Evolutionary conservation across 331 rosid genomes (phyloP).

Genomic region (Erythrophleum ivorense): DNA sequence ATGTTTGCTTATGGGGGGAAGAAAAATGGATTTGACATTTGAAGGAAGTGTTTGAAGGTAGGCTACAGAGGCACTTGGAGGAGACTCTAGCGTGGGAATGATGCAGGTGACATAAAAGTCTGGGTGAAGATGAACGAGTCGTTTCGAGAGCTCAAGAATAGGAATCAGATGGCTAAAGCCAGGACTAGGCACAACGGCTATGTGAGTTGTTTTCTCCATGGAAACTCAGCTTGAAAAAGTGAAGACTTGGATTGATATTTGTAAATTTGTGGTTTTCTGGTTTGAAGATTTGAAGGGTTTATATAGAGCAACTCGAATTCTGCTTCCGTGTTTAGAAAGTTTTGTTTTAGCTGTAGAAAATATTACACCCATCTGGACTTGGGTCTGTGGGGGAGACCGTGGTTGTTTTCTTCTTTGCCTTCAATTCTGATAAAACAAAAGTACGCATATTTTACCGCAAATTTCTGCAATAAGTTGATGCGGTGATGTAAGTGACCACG

Average conservation of each 20-base stretch:
- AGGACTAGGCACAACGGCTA: not conserved
- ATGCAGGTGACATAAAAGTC: conserved; percentile 5
- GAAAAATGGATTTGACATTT: not conserved
- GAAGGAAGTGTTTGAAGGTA: conserved; percentile 15
- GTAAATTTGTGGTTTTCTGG: too few relatives aligned
- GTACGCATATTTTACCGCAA: too few relatives aligned
- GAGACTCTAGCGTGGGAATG: not conserved
- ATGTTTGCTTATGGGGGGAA: not conserved
- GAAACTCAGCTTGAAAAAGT: not conserved
- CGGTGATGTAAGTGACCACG: not conserved
- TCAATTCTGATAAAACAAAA: too few relatives aligned
- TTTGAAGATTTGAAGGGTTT: too few relatives aligned
- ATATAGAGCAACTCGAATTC: too few relatives aligned
- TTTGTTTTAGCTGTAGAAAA: too few relatives aligned
- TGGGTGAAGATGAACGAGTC: not conserved
- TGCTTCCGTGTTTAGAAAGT: too few relatives aligned
- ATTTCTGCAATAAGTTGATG: not conserved
- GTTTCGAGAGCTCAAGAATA: not conserved
- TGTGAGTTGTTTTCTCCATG: not conserved
- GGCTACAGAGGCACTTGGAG: not conserved
- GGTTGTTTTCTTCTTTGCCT: too few relatives aligned
- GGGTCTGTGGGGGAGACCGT: too few relatives aligned
- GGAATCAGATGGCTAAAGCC: conserved; percentile 1
- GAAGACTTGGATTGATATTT: not conserved
- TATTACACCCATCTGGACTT: too few relatives aligned